Evolutionary conservation across 1,284 basidiomycete species (phyloP), one percentile per base, ranked within the genome.

Genomic region (Tilletia indica): DNA sequence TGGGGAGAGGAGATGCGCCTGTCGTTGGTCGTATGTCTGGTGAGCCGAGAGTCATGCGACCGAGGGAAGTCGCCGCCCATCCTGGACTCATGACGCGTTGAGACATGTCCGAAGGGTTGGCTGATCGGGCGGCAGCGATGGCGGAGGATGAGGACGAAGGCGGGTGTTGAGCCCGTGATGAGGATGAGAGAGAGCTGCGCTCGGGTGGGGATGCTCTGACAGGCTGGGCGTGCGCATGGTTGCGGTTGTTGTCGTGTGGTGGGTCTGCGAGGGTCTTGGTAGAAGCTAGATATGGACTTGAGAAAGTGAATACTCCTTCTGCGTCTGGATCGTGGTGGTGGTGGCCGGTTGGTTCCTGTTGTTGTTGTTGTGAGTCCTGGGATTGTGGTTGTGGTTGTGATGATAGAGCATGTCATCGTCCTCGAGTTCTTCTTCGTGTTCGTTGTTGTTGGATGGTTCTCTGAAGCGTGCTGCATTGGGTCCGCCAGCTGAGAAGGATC

Each of bases 251-350:
- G 25, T 31, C 25, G 25, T 31, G 25, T 31, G 25, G 25, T 31
- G 25, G 25, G 25, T 31, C 25, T 31, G 25, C 25, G 25, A 31
- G 25, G 25, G 25, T 31, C 25, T 31, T 31, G 1, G 25, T 31
- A 0, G 25, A 31, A 31, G 25, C 77, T 31, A 81, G 78, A 75
- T 73, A 80, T 31, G 80, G 80, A 64, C 77, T 79, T 2, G 78
- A 79, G 63, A 81, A 81, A 34, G 77, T 71, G 61, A 81, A 81
- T 11, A 81, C 78, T 68, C 80, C 80, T 51, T 71, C 74, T 19
- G 72, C 66, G 64, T 76, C 75, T 19, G 72, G 71, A 58, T 78
- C 78, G 25, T 31, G 25, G 25, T 31, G 25, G 25, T 31, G 25
- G 45, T 21, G 21, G 54, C 54, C 8, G 54, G 9, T 21, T 4